These are phyloP conservation scores for Steccherinum ochraceum DNA, from an alignment of 768 basidiomycete genomes.

Conservation along the genomic window DNA sequence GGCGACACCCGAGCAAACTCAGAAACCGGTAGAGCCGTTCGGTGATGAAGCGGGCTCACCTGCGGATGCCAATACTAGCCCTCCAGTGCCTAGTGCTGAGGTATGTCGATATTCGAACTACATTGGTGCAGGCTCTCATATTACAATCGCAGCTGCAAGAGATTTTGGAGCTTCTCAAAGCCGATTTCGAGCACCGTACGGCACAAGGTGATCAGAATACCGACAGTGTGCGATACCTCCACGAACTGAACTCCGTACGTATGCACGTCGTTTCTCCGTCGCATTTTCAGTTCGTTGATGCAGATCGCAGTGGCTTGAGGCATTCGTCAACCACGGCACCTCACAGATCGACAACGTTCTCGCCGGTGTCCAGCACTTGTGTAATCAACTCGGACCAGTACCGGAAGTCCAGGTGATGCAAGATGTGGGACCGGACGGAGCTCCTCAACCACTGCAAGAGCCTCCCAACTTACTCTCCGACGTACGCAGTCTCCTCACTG, in stretches of 20 bases:
- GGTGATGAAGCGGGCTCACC: too few species aligned
- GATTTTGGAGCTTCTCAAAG: conserved; percentile 41
- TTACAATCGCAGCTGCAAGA: conserved; percentile 29
- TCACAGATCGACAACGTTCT: conserved; percentile 63
- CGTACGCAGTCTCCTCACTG: conserved; percentile 28
- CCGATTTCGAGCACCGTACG: conserved; percentile 40
- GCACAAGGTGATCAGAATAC: conserved; percentile 57
- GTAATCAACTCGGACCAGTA: conserved; percentile 39
- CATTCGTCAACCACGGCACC: conserved; percentile 73
- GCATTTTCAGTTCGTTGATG: neutral
- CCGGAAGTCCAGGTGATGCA: conserved; percentile 12
- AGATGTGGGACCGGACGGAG: conserved; percentile 15
- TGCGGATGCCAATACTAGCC: too few species aligned
- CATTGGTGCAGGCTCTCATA: neutral
- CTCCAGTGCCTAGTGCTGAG: too few species aligned
- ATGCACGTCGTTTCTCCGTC: too few species aligned
- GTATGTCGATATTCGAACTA: too few species aligned
- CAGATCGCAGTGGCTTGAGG: conserved; percentile 65
- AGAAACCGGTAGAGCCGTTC: too few species aligned
- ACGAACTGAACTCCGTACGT: conserved; percentile 65
- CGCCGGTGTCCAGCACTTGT: conserved; percentile 54
- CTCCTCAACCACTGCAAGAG: conserved; percentile 6
- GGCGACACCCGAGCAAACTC: too few species aligned
- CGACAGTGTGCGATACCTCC: conserved; percentile 72
- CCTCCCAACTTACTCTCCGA: conserved; percentile 26